These are phyloP conservation scores for Aspergillus intermedius DNA, from an alignment of 2,329 filamentous ascomycete genomes.

Conservation along the genomic window DNA sequence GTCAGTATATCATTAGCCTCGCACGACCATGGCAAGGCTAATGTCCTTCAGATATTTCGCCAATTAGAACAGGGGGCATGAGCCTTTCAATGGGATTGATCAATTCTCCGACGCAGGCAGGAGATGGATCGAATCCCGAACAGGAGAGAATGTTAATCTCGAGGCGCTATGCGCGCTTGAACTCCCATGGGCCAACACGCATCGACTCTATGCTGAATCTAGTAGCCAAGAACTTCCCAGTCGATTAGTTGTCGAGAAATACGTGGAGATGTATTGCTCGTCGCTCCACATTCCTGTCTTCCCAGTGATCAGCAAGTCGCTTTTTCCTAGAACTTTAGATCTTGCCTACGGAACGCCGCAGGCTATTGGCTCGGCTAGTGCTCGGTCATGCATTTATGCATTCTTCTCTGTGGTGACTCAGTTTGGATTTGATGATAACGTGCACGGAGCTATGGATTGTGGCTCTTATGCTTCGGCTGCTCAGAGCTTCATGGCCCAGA, in stretches of 20 bases:
- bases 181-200: slow-evolving; percentile 1
- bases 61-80: not conserved
- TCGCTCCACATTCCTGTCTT: slow-evolving; percentile 8
- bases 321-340: slow-evolving; percentile 6
- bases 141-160: slow-evolving; percentile 2
- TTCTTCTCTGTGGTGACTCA: slow-evolving; percentile 4
- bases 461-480: slow-evolving; percentile 6
- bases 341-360: slow-evolving; percentile 4
- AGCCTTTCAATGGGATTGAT: not conserved
- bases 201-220: not conserved
- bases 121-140: slow-evolving; percentile 3
- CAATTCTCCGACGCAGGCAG: slow-evolving; percentile 1
- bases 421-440: slow-evolving; percentile 4
- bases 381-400: slow-evolving; percentile 8
- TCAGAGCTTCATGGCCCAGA: slow-evolving; percentile 1
- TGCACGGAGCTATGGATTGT: slow-evolving; percentile 5
- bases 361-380: slow-evolving; percentile 2
- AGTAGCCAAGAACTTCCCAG: not conserved
- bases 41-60: not conserved
- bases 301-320: slow-evolving; percentile 8
- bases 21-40: no score
- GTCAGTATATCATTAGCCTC: not conserved
- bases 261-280: slow-evolving; percentile 3
- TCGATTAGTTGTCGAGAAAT: slow-evolving; percentile 1
- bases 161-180: slow-evolving; percentile 1